Base-by-base conservation (phyloP, 306 rosid genomes). In the Gleditsia sinensis region DNA sequence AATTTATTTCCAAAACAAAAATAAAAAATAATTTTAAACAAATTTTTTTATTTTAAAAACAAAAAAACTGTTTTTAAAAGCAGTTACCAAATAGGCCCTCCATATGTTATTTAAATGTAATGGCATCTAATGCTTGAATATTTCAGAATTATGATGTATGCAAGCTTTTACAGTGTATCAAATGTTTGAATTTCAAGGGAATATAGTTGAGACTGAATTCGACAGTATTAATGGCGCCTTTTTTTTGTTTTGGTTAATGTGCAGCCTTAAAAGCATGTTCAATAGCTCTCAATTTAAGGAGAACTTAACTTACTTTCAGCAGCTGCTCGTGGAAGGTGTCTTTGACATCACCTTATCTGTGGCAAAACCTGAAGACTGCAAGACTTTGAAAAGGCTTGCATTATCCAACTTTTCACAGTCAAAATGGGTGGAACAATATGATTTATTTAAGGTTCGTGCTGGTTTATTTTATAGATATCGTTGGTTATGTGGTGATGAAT, bases 211-310 rank as follows among this genome's bases (percentile, higher is more conserved):
- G 39, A 60, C 33, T 16, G 56, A 34, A 68, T 69, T 20, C 30
- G 9, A 65, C 9, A 11, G 54, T 83, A 77, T 28, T 66, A 48
- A 75, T 42, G 19, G n/a, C n/a, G n/a, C n/a, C n/a, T n/a, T 43
- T 71, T 84, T 30, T 9, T 82, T 46, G 45, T 72, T 71, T 79
- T 76, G 69, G 55, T 1, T 0, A 36, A 49, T 84, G 30, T 83
- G 88, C 93, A 92, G 99, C 90, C 86, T 92, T 80, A 82, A 59
- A 78, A 84, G 51, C 81, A 80, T 90, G 96, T 90, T 92, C 74
- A 80, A 74, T 40, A 85, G 92, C 88, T 74, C 88, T 72, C 90
- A 86, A 72, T 95, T 95, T 89, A 85, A 78, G 87, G 93, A 95
- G 88, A 86, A 83, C 81, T 53, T 88, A 19, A 80, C 79, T 64